Evolutionary conservation across 257 asterid genomes (phyloP), one percentile per base, ranked within the genome.

Genomic region (Verbascum thapsus): DNA sequence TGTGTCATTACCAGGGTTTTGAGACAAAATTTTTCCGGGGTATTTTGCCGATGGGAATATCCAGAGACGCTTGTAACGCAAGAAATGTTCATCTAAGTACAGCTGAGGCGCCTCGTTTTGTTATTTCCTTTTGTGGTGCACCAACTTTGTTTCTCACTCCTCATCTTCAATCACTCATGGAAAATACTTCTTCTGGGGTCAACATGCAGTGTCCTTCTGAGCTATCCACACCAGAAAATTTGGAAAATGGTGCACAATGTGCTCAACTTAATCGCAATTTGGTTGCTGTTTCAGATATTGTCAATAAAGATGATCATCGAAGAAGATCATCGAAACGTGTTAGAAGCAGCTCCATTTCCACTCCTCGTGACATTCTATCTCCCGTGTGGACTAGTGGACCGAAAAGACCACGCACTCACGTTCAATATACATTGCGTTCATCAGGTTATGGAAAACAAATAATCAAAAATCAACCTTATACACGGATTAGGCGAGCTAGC

Each of bases 381-480:
- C 82, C 85, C 48, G 45, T 64, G 22, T 74, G 81, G 85, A 41
- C 73, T 58, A 79, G 70, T 66, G 80, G 95, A 37, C 95, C 95
- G 8, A 88, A 84, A 81, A 85, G 66, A 75, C 96, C 90, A 48
- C 79, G 92, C 18, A 85, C 95, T 32, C 91, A 77, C 65, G 95
- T 88, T 54, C 89, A 73, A 38, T 88, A 88, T 76, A 71, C 85
- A 51, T 38, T 83, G 77, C 91, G 95, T 63, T 70, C 22, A 13
- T 78, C 79, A 69, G 80, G 81, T n/a, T n/a, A n/a, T n/a, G n/a
- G n/a, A n/a, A n/a, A n/a, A 41, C 85, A 73, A 51, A 81, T 73
- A 68, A 66, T 20, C 56, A 76, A 68, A 15, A 79, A 63, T 69
- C 80, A 54, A 71, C 83, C 90, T 68, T 82, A 72, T 71, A 88